phyloP scores from a whole-genome alignment of 306 rosid species.

The Coriaria nepalensis region DNA sequence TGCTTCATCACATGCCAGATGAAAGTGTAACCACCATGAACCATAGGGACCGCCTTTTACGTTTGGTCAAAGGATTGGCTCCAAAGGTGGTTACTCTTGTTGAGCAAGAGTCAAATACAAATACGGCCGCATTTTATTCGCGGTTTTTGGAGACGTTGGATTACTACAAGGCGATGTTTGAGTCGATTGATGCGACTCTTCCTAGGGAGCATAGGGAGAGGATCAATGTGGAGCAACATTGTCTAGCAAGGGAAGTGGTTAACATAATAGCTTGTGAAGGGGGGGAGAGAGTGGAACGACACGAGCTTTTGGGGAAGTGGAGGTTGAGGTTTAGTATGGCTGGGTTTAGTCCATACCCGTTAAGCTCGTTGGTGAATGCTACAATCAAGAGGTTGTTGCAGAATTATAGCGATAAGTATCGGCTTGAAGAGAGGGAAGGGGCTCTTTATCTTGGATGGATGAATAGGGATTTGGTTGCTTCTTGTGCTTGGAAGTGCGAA shows the following conservation, averaged over 20 bases:
- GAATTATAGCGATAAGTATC: slow-evolving; percentile 54
- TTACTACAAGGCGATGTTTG: slow-evolving; percentile 82
- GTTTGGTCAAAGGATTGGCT: slow-evolving; percentile 69
- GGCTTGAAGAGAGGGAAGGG: slow-evolving; percentile 73
- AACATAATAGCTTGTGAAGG: slow-evolving; percentile 96
- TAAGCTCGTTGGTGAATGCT: slow-evolving; percentile 78
- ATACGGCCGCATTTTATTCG: slow-evolving; percentile 66
- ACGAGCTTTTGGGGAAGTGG: slow-evolving; percentile 89
- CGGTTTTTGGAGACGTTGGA: slow-evolving; percentile 67
- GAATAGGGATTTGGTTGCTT: slow-evolving; percentile 87
- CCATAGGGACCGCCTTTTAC: slow-evolving; percentile 66
- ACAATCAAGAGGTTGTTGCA: slow-evolving; percentile 78
- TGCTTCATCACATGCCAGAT: slow-evolving; percentile 91
- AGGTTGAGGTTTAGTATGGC: slow-evolving; percentile 74
- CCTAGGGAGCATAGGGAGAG: slow-evolving; percentile 65
- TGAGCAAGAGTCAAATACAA: slow-evolving; percentile 93
- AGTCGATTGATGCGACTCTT: slow-evolving; percentile 76
- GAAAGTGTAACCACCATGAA: slow-evolving; percentile 88
- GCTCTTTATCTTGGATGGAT: slow-evolving; percentile 96
- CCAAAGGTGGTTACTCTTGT: slow-evolving; percentile 95
- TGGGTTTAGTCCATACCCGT: slow-evolving; percentile 76
- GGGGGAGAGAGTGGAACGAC: slow-evolving; percentile 79
- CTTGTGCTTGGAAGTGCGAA: slow-evolving; percentile 85
- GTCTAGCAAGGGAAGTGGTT: slow-evolving; percentile 86
- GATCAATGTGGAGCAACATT: slow-evolving; percentile 90